Conservation (phyloP, 2,329 filamentous ascomycete species). For the Epichloe uncinata region DNA sequence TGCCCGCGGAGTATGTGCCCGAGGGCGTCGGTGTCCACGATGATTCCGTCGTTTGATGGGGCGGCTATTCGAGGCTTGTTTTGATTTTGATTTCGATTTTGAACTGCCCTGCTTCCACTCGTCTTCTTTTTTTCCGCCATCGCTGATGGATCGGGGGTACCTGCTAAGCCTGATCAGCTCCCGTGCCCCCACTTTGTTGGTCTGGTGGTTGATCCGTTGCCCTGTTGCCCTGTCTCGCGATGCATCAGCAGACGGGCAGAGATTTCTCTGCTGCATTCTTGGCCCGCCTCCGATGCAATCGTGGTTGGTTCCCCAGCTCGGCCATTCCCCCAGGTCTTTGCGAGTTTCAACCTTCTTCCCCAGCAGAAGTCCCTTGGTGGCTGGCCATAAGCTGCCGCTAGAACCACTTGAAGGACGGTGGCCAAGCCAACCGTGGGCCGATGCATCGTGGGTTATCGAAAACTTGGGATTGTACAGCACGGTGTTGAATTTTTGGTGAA, state of each 20-base stretch:
- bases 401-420: not conserved
- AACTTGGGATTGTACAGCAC: too few relatives aligned
- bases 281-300: not conserved
- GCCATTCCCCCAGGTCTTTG: not conserved
- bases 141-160: too few relatives aligned
- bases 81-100: not conserved
- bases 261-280: constrained; percentile 7
- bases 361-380: not conserved
- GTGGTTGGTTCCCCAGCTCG: constrained; percentile 1
- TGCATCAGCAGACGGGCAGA: constrained; percentile 11
- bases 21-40: not conserved
- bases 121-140: constrained; percentile 4
- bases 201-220: constrained; percentile 3
- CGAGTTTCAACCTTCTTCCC: too few relatives aligned
- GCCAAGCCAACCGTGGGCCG: not conserved
- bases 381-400: not conserved
- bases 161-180: constrained; percentile 5
- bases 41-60: constrained; percentile 7
- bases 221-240: constrained; percentile 6
- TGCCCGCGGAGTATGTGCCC: too few relatives aligned
- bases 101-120: constrained; percentile 4
- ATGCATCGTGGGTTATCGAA: too few relatives aligned
- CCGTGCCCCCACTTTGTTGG: constrained; percentile 2
- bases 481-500: too few relatives aligned
- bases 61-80: constrained; percentile 24